phyloP scores from a whole-genome alignment of 371 early-diverging fungal genomes.

The Capniomyces stellatus region DNA sequence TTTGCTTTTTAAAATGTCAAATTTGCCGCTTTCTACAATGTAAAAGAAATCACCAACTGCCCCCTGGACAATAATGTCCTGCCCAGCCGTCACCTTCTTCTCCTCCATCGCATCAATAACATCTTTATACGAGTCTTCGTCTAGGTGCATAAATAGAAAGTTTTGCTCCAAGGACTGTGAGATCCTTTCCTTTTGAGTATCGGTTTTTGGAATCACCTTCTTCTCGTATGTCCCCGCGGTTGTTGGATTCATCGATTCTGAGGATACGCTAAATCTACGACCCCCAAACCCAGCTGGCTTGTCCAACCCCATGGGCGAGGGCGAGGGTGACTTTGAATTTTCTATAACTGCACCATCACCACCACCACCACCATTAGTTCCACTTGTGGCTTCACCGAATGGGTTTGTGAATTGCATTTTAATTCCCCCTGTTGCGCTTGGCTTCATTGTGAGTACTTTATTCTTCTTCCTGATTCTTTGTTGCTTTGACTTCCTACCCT shows the following conservation, averaged over 20 bases:
- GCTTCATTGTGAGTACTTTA: too few species aligned
- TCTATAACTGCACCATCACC: not conserved
- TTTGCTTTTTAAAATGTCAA: conserved; percentile 77
- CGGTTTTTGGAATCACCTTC: conserved; percentile 69
- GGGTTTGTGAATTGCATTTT: not conserved
- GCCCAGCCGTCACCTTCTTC: conserved; percentile 49
- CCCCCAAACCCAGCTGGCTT: conserved; percentile 18
- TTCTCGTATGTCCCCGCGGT: conserved; percentile 57
- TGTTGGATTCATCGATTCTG: conserved; percentile 90
- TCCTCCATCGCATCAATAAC: conserved; percentile 94
- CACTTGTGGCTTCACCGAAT: not conserved
- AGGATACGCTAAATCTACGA: conserved; percentile 86
- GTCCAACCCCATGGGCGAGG: too few species aligned
- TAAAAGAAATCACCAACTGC: conserved; percentile 95
- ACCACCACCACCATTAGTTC: not conserved
- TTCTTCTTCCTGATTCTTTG: too few species aligned
- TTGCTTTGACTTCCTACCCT: too few species aligned
- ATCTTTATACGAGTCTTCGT: conserved; percentile 88
- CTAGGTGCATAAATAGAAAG: conserved; percentile 82
- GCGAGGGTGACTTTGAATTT: not conserved
- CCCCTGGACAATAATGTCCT: conserved; percentile 84
- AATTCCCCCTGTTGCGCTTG: too few species aligned
- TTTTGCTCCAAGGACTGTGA: conserved; percentile 60
- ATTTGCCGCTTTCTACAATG: conserved; percentile 85
- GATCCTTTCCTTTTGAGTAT: conserved; percentile 66